Evolutionary conservation across 768 basidiomycete genomes (phyloP).

Genomic region (Leccinum aurantiacum): DNA sequence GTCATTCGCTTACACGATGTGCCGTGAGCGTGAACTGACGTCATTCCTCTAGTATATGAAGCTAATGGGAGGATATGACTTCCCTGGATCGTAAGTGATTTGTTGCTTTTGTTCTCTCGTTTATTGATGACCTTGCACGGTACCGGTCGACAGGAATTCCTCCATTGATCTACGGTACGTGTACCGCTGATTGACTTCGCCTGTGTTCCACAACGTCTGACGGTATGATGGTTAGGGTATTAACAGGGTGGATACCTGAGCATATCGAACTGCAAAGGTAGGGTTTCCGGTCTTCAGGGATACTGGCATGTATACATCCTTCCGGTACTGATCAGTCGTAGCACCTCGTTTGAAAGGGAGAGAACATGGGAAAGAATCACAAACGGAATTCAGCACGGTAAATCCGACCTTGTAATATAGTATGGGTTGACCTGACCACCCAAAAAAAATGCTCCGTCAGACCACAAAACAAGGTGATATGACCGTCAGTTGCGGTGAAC

Average conservation of each 20-base stretch:
- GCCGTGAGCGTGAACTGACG: conserved; percentile 1
- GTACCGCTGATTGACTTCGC: background rate
- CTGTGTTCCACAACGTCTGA: conserved; percentile 1
- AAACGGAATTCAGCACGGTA: conserved; percentile 59
- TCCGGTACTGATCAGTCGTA: conserved; percentile 25
- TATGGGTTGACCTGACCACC: no score
- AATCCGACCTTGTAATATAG: background rate
- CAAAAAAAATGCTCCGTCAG: no score
- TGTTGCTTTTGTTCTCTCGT: background rate
- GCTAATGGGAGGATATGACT: conserved; percentile 86
- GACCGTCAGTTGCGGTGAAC: no score
- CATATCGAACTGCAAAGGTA: conserved; percentile 69
- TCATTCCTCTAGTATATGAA: conserved; percentile 72
- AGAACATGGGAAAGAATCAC: conserved; percentile 71
- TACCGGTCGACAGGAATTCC: conserved; percentile 59
- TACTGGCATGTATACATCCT: background rate
- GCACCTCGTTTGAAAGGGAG: conserved; percentile 75
- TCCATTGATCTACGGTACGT: conserved; percentile 77
- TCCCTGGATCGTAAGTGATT: conserved; percentile 79
- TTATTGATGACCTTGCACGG: background rate
- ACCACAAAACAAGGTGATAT: no score
- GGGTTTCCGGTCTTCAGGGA: background rate
- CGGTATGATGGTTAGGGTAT: conserved; percentile 41
- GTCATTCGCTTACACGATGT: conserved; percentile 1
- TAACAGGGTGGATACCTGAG: conserved; percentile 92